Percentiles rank a stretch among this genome's conserved stretches.
Evolutionary conservation across 2,329 filamentous ascomycete species (phyloP).

Genomic region (Monosporascus sp.): DNA sequence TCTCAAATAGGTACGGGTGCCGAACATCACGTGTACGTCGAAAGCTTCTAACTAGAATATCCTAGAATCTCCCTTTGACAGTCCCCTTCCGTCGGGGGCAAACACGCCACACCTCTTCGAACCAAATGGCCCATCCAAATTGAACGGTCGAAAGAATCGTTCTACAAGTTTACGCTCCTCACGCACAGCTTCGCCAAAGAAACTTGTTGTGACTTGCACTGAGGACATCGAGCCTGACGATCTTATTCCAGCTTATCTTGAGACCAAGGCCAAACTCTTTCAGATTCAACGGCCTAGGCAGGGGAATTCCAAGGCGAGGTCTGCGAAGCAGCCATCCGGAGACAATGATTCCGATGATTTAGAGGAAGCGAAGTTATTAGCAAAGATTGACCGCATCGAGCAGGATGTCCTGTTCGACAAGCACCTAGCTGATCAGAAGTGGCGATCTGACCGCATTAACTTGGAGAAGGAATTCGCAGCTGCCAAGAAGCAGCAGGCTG

Average conservation of each 20-base stretch:
- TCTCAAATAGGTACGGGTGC: constrained; percentile 25
- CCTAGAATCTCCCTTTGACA: constrained; percentile 45
- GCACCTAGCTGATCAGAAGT: constrained; percentile 58
- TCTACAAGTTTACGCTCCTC: constrained; percentile 23
- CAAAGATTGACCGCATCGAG: constrained; percentile 73
- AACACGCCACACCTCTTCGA: constrained; percentile 43
- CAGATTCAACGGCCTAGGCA: constrained; percentile 52
- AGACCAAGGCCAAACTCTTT: constrained; percentile 66
- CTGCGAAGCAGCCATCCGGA: constrained; percentile 9
- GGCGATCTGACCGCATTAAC: constrained; percentile 54
- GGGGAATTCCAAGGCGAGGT: constrained; percentile 36
- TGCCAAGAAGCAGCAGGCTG: constrained; percentile 37
- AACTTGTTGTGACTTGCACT: constrained; percentile 49
- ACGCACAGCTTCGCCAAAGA: constrained; percentile 33
- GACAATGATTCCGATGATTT: constrained; percentile 31
- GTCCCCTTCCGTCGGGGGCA: constrained; percentile 44
- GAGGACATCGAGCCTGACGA: constrained; percentile 72
- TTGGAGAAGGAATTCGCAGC: constrained; percentile 58
- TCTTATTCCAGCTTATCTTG: constrained; percentile 70
- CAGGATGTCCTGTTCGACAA: constrained; percentile 73
- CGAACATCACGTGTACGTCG: not conserved
- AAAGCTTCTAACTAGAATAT: not conserved
- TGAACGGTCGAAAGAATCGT: constrained; percentile 30
- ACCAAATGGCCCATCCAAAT: constrained; percentile 24
- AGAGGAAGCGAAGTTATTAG: constrained; percentile 60